A percentile compares a stretch with the other conserved stretches of the same genome.
phyloP scores from a whole-genome alignment of 257 asterid genomes.

The Nyctanthes arbortristis region DNA sequence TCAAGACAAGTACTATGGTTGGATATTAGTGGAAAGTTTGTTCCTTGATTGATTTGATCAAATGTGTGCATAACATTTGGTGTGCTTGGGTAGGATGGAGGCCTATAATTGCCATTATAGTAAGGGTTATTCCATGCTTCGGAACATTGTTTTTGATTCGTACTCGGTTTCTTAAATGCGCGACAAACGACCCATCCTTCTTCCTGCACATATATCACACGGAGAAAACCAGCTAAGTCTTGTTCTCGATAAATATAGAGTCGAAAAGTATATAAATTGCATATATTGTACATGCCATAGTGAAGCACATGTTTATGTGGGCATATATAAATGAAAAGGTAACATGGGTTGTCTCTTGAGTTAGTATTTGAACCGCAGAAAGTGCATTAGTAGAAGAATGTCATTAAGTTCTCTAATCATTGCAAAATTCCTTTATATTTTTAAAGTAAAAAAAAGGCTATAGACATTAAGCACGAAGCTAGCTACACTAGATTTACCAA shows the following conservation, averaged over 20 bases:
- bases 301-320: neutral
- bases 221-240: neutral
- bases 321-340: neutral
- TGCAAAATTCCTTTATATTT: no score
- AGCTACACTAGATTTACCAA: no score
- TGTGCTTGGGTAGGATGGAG: conserved; percentile 39
- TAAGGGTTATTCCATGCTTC: conserved; percentile 57
- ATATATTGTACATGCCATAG: neutral
- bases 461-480: no score
- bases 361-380: conserved; percentile 27
- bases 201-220: conserved; percentile 53
- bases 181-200: conserved; percentile 97
- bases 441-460: no score
- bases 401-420: conserved; percentile 31
- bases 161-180: conserved; percentile 83
- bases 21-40: conserved; percentile 28
- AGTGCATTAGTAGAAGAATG: conserved; percentile 32
- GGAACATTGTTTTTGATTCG: conserved; percentile 61
- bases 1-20: conserved; percentile 22
- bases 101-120: conserved; percentile 32
- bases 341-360: neutral
- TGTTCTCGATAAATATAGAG: no score
- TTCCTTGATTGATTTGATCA: conserved; percentile 29
- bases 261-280: neutral
- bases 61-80: conserved; percentile 26